Evolutionary conservation across 768 basidiomycete species (phyloP).

Genomic region (Tricholoma terreum): DNA sequence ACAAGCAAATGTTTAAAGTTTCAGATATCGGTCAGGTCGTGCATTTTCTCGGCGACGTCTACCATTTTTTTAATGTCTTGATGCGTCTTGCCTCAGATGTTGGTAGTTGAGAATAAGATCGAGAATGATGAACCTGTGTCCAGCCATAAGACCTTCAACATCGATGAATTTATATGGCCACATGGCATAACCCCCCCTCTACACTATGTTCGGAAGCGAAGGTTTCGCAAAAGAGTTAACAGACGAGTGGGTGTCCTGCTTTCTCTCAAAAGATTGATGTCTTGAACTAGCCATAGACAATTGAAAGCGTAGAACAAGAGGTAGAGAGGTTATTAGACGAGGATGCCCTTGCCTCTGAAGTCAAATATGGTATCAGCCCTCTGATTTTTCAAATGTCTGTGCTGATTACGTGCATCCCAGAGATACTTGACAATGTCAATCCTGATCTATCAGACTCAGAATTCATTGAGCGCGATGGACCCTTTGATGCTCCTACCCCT

Average conservation of each 20-base stretch:
- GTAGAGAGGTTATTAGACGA: conserved; percentile 84
- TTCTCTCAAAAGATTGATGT: not conserved
- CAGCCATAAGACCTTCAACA: conserved; percentile 69
- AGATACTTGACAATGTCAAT: conserved; percentile 86
- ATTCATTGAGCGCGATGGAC: conserved; percentile 67
- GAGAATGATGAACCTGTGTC: conserved; percentile 64
- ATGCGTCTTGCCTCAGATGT: conserved; percentile 61
- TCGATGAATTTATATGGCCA: conserved; percentile 97
- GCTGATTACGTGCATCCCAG: conserved; percentile 32
- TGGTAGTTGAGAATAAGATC: conserved; percentile 78
- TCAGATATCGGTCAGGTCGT: conserved; percentile 95
- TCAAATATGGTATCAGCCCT: conserved; percentile 63
- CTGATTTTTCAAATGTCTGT: not conserved
- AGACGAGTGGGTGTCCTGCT: conserved; percentile 51
- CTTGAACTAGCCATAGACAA: conserved; percentile 51
- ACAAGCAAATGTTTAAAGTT: conserved; percentile 97
- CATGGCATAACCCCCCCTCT: conserved; percentile 95
- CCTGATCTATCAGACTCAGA: conserved; percentile 90
- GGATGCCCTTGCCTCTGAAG: conserved; percentile 70
- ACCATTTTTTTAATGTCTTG: conserved; percentile 2
- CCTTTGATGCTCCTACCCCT: conserved; percentile 71
- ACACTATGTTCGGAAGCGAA: conserved; percentile 82
- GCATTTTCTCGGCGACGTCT: conserved; percentile 2
- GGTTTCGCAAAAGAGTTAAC: conserved; percentile 90
- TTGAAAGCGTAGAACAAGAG: conserved; percentile 92